Percentiles rank a stretch among this genome's conserved stretches.
phyloP scores from a whole-genome alignment of 176 grass and related monocot species.

The Melocanna baccifera region DNA sequence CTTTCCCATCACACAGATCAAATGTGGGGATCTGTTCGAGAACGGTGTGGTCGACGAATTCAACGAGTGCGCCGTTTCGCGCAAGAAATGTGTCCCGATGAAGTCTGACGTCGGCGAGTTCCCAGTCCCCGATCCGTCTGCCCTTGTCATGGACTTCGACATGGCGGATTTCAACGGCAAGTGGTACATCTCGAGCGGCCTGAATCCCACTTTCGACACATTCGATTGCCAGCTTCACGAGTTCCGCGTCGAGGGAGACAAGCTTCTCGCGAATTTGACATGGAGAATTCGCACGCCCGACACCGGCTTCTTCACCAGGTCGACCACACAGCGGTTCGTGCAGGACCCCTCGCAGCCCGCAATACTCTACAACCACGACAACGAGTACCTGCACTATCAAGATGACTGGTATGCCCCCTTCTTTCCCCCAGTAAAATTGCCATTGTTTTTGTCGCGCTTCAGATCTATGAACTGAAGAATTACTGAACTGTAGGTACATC shows the following conservation, averaged over 20 bases:
- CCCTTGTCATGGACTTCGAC: slow-evolving; percentile 73
- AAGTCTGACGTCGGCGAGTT: slow-evolving; percentile 91
- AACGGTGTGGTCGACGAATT: slow-evolving; percentile 89
- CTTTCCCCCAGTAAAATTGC: neutral
- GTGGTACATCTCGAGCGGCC: slow-evolving; percentile 92
- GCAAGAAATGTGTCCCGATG: slow-evolving; percentile 88
- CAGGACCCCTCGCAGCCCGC: slow-evolving; percentile 70
- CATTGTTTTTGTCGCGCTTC: neutral
- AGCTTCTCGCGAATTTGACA: slow-evolving; percentile 63
- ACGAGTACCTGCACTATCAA: slow-evolving; percentile 92
- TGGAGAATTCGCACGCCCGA: slow-evolving; percentile 84
- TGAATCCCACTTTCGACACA: slow-evolving; percentile 89
- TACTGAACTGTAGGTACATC: slow-evolving; percentile 64
- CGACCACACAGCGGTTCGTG: slow-evolving; percentile 57
- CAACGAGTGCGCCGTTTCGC: slow-evolving; percentile 95
- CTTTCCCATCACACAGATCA: slow-evolving; percentile 52
- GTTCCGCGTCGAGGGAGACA: slow-evolving; percentile 77
- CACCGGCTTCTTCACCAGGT: slow-evolving; percentile 76
- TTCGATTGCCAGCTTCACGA: slow-evolving; percentile 95
- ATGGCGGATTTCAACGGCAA: slow-evolving; percentile 87
- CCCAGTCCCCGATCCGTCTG: slow-evolving; percentile 62
- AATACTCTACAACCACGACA: slow-evolving; percentile 94
- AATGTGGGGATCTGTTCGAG: slow-evolving; percentile 91
- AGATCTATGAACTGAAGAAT: slow-evolving; percentile 6
- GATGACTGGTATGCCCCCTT: slow-evolving; percentile 76